Evolutionary conservation across 2,329 filamentous ascomycete species (phyloP), one percentile per base, ranked within the genome.

Genomic region (Sarocladium strictum): DNA sequence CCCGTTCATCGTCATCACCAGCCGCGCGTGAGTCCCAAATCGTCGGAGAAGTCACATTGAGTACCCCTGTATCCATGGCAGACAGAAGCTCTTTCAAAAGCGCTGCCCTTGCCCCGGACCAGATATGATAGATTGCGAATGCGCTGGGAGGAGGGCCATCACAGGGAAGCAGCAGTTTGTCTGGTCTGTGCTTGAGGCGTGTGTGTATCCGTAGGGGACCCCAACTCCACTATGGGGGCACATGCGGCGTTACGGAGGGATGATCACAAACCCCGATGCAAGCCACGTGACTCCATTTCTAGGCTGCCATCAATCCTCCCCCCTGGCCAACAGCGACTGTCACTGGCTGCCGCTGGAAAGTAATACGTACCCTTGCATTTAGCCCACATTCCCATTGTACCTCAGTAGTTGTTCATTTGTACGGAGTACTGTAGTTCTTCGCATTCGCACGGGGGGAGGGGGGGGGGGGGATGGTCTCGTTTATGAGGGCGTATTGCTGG

Each of bases 71-170:
- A n/a, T n/a, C n/a, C n/a, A n/a, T n/a, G n/a, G n/a, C n/a, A n/a
- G n/a, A n/a, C n/a, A n/a, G 43, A 24, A 47, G 7, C 43, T 26
- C 24, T 21, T 24, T 32, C 29, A 32, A 32, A 11, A 4, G 24
- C 43, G 29, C 43, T n/a, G 43, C 43, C 43, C 17, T 27, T 47
- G 43, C 43, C 43, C n/a, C 43, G 43, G 29, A 47, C 43, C 23
- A 47, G 24, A 24, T 27, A 21, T 21, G 24, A 23, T 43, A 9
- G 40, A 24, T 23, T 43, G 40, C 17, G 21, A 43, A 43, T 47
- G 43, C 21, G 21, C 43, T 11, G n/a, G 9, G 24, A 27, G 43
- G 43, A n/a, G 43, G 11, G 23, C n/a, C n/a, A n/a, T n/a, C n/a
- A 24, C 17, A 3, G 7, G 35, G 5, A 38, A 38, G 35, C 35